These are phyloP conservation scores for Linum trigynum DNA, from an alignment of 345 rosid species.

Conservation along the genomic window DNA sequence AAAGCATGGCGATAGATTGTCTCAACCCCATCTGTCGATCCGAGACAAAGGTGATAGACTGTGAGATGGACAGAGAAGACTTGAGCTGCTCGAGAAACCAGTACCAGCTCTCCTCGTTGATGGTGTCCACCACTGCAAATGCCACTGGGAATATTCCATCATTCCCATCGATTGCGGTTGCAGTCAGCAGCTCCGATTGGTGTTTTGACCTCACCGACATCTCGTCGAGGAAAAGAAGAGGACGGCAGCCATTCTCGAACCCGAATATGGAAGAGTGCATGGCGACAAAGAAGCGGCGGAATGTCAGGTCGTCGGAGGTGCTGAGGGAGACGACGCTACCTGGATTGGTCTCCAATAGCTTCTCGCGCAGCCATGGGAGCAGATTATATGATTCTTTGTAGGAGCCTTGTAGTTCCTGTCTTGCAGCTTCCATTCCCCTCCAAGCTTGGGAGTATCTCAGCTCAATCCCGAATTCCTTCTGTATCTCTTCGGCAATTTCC, in stretches of 20 bases:
- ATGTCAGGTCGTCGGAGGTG: constrained; percentile 15
- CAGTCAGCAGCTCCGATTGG: constrained; percentile 21
- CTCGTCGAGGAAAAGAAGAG: constrained; percentile 20
- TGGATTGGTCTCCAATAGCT: constrained; percentile 20
- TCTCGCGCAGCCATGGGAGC: constrained; percentile 20
- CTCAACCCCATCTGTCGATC: constrained; percentile 12
- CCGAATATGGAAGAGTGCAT: constrained; percentile 22
- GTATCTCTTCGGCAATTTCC: constrained; percentile 20
- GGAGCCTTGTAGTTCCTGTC: constrained; percentile 21
- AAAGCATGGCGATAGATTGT: constrained; percentile 13
- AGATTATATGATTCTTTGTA: constrained; percentile 21
- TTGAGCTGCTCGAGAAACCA: constrained; percentile 23
- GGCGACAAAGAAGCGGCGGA: constrained; percentile 18
- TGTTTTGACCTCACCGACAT: constrained; percentile 13
- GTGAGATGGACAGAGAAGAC: constrained; percentile 8
- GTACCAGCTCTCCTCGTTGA: constrained; percentile 22
- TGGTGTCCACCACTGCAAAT: constrained; percentile 18
- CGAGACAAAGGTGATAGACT: constrained; percentile 18
- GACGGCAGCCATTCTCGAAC: constrained; percentile 23
- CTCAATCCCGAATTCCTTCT: constrained; percentile 23
- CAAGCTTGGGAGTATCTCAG: constrained; percentile 18
- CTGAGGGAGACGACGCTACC: constrained; percentile 13
- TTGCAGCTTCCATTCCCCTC: constrained; percentile 21
- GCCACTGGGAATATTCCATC: constrained; percentile 20
- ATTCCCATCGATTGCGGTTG: constrained; percentile 24